Evolutionary conservation across 768 basidiomycete species (phyloP).

Genomic region (Termitomyces sp.): DNA sequence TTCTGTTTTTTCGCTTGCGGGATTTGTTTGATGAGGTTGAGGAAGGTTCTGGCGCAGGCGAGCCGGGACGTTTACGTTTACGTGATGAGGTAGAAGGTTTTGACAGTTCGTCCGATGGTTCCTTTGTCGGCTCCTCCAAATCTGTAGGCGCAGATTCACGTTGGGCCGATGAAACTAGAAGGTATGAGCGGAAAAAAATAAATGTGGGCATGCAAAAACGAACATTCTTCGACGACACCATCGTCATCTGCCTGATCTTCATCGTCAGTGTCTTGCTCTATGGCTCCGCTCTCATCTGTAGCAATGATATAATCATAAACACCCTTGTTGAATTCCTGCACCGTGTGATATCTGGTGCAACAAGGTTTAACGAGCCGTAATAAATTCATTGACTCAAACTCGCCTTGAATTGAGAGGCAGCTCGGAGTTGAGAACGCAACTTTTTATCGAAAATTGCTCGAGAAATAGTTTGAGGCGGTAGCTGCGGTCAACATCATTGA

Average conservation of each 20-base stretch:
- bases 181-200: not conserved
- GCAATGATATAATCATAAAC: constrained; percentile 99
- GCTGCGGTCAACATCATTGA: constrained; percentile 91
- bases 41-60: constrained; percentile 29
- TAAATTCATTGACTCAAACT: not conserved
- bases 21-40: constrained; percentile 26
- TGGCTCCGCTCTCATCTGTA: constrained; percentile 77
- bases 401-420: constrained; percentile 90
- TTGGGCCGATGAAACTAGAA: constrained; percentile 51
- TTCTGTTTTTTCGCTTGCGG: constrained; percentile 47
- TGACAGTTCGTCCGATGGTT: constrained; percentile 2
- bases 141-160: constrained; percentile 27
- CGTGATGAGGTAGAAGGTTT: constrained; percentile 17
- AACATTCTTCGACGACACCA: constrained; percentile 32
- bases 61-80: constrained; percentile 54
- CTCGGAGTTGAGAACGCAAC: constrained; percentile 94
- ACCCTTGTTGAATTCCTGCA: constrained; percentile 98
- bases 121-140: constrained; percentile 13
- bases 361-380: not conserved
- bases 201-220: constrained; percentile 6
- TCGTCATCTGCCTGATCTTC: constrained; percentile 37
- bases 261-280: constrained; percentile 36
- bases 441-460: constrained; percentile 95
- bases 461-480: constrained; percentile 97
- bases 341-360: constrained; percentile 75